These are phyloP conservation scores for Hypoxylon sp. DNA, from an alignment of 2,329 filamentous ascomycete species.

Conservation along the genomic window DNA sequence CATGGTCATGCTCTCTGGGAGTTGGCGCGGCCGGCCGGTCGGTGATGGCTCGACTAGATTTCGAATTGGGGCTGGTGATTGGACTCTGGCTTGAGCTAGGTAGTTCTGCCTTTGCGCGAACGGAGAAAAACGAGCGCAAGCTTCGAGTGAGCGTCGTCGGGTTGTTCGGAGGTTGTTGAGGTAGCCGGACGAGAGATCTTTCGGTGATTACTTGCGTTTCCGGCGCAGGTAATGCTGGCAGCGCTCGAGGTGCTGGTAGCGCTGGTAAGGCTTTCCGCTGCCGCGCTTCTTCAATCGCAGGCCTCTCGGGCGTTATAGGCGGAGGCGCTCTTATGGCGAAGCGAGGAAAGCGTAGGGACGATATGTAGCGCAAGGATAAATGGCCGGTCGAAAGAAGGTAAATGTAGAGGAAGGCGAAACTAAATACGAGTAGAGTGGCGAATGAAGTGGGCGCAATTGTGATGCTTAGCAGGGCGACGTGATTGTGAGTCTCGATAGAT, in stretches of 20 bases:
- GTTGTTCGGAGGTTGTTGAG: constrained; percentile 40
- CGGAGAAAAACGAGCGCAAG: constrained; percentile 49
- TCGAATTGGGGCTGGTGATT: constrained; percentile 19
- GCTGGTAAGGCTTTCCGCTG: constrained; percentile 32
- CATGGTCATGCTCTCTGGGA: constrained; percentile 41
- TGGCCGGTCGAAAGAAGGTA: constrained; percentile 57
- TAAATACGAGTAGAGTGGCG: constrained; percentile 62
- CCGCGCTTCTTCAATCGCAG: constrained; percentile 14
- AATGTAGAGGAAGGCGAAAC: constrained; percentile 63
- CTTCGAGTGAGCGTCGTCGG: constrained; percentile 41
- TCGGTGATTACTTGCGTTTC: constrained; percentile 29
- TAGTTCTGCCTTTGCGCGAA: constrained; percentile 42
- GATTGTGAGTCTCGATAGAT: constrained; percentile 71
- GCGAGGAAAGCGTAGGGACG: constrained; percentile 44
- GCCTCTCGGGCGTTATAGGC: constrained; percentile 28
- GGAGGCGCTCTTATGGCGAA: constrained; percentile 27
- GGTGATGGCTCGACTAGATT: constrained; percentile 9
- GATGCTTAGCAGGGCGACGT: constrained; percentile 70
- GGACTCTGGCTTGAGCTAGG: constrained; percentile 29
- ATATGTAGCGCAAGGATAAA: constrained; percentile 53
- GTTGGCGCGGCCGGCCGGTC: constrained; percentile 6
- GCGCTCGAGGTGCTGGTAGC: constrained; percentile 28
- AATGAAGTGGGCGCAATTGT: constrained; percentile 69
- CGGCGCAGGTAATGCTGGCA: constrained; percentile 39
- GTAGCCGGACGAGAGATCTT: constrained; percentile 45